Evolutionary conservation across 768 basidiomycete species (phyloP).

Genomic region (Leccinellum rugosiceps): DNA sequence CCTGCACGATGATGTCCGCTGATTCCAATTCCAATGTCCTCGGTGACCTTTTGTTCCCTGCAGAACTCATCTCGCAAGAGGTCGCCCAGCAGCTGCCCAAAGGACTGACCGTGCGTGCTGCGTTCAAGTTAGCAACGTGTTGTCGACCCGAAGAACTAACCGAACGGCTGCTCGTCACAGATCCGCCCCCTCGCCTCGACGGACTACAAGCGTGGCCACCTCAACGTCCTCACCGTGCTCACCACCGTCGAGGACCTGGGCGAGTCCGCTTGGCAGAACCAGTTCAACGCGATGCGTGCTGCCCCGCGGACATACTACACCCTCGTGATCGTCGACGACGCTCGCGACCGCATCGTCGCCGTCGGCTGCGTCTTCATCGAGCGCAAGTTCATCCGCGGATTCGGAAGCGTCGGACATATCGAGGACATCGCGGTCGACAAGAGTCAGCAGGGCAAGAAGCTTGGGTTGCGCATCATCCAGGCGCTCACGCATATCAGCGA

Average conservation of each 20-base stretch:
- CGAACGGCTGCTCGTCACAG: conserved; percentile 38
- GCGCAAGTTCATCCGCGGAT: conserved; percentile 86
- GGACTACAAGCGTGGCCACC: conserved; percentile 80
- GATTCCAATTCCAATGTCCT: conserved; percentile 48
- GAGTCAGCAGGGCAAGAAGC: conserved; percentile 84
- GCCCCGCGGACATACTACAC: conserved; percentile 70
- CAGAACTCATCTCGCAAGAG: conserved; percentile 64
- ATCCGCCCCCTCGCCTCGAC: conserved; percentile 86
- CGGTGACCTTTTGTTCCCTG: conserved; percentile 78
- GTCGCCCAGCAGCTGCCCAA: conserved; percentile 57
- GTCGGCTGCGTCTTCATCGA: conserved; percentile 86
- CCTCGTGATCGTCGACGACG: conserved; percentile 77
- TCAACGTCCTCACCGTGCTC: conserved; percentile 73
- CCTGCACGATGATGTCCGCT: conserved; percentile 8
- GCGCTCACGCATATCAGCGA: conserved; percentile 84
- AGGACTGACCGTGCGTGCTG: conserved; percentile 32
- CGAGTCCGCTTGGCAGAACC: conserved; percentile 61
- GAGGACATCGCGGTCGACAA: conserved; percentile 97
- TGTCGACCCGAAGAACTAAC: conserved; percentile 2
- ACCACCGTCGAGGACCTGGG: conserved; percentile 68
- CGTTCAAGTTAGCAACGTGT: not conserved
- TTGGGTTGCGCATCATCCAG: conserved; percentile 85
- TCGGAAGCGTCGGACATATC: conserved; percentile 91
- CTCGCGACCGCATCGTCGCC: conserved; percentile 76
- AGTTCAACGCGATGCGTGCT: conserved; percentile 61